Conservation (phyloP, 2,329 filamentous ascomycete species). For the Fusarium neocosmosporiellum region DNA sequence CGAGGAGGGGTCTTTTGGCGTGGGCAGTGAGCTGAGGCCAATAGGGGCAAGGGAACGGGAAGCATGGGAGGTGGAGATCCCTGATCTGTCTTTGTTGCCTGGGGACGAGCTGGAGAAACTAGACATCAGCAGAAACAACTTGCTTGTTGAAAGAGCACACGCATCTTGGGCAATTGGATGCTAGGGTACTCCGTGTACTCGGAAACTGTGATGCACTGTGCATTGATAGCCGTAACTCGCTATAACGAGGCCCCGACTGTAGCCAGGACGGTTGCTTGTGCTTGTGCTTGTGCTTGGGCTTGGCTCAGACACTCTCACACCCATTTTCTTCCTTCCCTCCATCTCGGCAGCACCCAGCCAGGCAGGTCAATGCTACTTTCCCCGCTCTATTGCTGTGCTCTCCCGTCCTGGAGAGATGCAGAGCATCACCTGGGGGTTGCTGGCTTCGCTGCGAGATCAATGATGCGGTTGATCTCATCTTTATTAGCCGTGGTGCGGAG, state of each 20-base stretch:
- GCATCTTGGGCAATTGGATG: neutral
- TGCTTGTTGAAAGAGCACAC: neutral
- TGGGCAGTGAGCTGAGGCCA: conserved; percentile 6
- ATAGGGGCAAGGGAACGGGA: conserved; percentile 4
- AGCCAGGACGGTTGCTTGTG: neutral
- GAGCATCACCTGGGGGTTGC: conserved; percentile 1
- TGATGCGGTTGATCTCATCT: neutral
- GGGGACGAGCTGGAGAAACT: neutral
- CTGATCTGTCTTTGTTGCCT: conserved; percentile 17
- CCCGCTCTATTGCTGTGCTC: conserved; percentile 33
- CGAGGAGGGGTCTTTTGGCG: neutral
- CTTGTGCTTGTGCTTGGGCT: conserved; percentile 7
- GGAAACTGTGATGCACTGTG: neutral
- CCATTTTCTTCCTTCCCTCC: conserved; percentile 1
- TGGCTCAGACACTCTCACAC: conserved; percentile 10
- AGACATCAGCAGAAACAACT: neutral
- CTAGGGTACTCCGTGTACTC: neutral
- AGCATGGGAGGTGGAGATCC: conserved; percentile 26
- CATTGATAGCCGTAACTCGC: neutral
- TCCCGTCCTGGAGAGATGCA: conserved; percentile 8
- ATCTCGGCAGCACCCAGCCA: conserved; percentile 15
- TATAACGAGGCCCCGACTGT: neutral
- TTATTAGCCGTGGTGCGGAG: neutral
- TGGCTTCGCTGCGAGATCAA: conserved; percentile 1
- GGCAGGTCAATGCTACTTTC: conserved; percentile 35